Percentiles rank a stretch among this genome's conserved stretches.
These are phyloP conservation scores for Trypanosoma rangeli DNA, from an alignment of 208 protist species.

Conservation along the genomic window DNA sequence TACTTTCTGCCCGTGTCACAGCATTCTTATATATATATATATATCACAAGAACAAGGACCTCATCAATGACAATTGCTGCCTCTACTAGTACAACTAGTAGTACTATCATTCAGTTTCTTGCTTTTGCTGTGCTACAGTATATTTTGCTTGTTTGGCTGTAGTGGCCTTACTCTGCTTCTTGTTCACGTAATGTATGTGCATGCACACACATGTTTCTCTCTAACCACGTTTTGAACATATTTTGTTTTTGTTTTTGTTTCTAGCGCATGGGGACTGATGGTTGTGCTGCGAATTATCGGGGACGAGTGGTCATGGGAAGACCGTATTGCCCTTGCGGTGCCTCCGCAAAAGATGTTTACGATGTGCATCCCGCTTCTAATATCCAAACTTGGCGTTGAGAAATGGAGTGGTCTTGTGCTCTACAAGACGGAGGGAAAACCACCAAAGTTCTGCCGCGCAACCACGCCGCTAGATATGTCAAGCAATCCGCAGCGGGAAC, in stretches of 20 bases:
- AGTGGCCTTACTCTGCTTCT: background rate
- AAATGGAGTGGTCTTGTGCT: constrained; percentile 22
- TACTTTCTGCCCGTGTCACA: constrained; percentile 7
- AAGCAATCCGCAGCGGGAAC: constrained; percentile 22
- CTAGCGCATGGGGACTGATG: constrained; percentile 9
- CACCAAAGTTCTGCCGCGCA: constrained; percentile 24
- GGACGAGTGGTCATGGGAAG: constrained; percentile 33
- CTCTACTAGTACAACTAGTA: no score
- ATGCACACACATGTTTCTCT: constrained; percentile 1
- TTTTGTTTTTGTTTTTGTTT: constrained; percentile 1
- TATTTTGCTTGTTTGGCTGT: background rate
- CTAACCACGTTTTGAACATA: background rate
- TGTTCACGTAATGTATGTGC: background rate
- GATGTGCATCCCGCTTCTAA: constrained; percentile 24
- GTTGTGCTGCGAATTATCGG: constrained; percentile 31
- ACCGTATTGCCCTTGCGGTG: constrained; percentile 31
- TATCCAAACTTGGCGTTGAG: constrained; percentile 26
- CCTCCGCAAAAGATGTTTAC: constrained; percentile 18
- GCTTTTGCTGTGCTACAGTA: background rate
- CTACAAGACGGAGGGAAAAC: constrained; percentile 31
- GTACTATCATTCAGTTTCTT: background rate
- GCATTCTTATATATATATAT: background rate
- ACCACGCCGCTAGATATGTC: constrained; percentile 27
- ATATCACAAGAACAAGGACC: background rate
- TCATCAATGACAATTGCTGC: no score